Percentiles rank a stretch among this genome's conserved stretches.
phyloP scores from a whole-genome alignment of 495 filamentous ascomycete genomes.

The Penicillium samsonianum region DNA sequence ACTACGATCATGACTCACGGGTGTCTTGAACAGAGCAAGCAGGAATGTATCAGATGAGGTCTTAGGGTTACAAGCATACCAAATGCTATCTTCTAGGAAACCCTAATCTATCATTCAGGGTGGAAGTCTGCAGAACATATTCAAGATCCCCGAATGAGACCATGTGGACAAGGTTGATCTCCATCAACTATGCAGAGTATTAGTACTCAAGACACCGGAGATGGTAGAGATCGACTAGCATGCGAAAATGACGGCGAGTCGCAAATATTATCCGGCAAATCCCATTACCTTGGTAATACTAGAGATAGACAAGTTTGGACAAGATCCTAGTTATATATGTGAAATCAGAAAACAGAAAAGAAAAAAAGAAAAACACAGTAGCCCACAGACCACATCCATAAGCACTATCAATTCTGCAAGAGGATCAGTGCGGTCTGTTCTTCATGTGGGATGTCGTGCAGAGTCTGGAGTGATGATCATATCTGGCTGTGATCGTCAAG shows the following conservation, averaged over 20 bases:
- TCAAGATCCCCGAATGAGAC: constrained; percentile 30
- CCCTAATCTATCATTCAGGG: constrained; percentile 22
- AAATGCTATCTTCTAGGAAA: constrained; percentile 14
- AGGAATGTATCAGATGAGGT: constrained; percentile 49
- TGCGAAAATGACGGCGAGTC: constrained; percentile 1
- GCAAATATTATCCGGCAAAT: constrained; percentile 17
- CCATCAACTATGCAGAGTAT: constrained; percentile 21
- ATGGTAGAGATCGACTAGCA: constrained; percentile 21
- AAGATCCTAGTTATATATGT: background rate
- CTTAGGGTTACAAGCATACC: constrained; percentile 29
- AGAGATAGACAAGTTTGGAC: background rate
- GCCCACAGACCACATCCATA: constrained; percentile 12
- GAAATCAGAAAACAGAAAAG: background rate
- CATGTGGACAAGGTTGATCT: constrained; percentile 23
- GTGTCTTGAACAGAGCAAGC: constrained; percentile 17
- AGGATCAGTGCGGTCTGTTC: constrained; percentile 21
- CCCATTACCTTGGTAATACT: constrained; percentile 11
- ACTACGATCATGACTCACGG: constrained; percentile 41
- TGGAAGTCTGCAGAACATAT: constrained; percentile 5
- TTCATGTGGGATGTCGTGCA: constrained; percentile 31
- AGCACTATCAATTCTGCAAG: constrained; percentile 21
- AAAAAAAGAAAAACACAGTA: background rate
- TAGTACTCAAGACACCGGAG: constrained; percentile 13
- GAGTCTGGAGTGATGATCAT: constrained; percentile 24
- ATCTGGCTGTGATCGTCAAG: constrained; percentile 21